phyloP scores from a whole-genome alignment of 345 rosid species.

The Eucalyptus marginata region DNA sequence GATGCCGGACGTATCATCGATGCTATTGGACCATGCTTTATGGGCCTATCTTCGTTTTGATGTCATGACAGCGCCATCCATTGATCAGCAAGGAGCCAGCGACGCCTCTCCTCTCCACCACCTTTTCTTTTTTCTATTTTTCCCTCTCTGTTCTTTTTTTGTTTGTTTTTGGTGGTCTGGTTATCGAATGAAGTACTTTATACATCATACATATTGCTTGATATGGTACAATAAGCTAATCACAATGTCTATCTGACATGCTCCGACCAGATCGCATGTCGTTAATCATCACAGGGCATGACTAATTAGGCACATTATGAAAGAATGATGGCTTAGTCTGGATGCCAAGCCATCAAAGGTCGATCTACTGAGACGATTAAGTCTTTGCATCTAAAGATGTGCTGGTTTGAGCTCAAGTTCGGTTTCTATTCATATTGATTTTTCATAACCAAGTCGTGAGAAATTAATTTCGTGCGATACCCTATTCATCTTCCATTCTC shows the following conservation, averaged over 20 bases:
- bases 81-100: background rate
- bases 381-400: background rate
- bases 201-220: background rate
- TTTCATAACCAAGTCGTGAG: background rate
- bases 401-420: background rate
- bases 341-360: background rate
- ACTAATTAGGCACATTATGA: background rate
- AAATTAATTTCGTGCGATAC: background rate
- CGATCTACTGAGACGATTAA: background rate
- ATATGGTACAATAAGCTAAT: background rate
- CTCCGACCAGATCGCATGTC: background rate
- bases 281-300: background rate
- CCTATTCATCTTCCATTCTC: background rate
- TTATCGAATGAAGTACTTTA: background rate
- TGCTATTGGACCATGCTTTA: background rate
- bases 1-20: background rate
- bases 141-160: fast-evolving
- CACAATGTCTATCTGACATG: background rate
- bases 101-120: background rate
- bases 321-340: background rate
- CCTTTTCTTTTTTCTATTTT: background rate
- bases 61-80: background rate
- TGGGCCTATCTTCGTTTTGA: background rate
- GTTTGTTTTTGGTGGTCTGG: too few species aligned
- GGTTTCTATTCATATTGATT: background rate